Percentiles rank a stretch among this genome's conserved stretches.
Conservation (phyloP, 371 early-diverging fungal species). For the Mortierella polycephala region DNA sequence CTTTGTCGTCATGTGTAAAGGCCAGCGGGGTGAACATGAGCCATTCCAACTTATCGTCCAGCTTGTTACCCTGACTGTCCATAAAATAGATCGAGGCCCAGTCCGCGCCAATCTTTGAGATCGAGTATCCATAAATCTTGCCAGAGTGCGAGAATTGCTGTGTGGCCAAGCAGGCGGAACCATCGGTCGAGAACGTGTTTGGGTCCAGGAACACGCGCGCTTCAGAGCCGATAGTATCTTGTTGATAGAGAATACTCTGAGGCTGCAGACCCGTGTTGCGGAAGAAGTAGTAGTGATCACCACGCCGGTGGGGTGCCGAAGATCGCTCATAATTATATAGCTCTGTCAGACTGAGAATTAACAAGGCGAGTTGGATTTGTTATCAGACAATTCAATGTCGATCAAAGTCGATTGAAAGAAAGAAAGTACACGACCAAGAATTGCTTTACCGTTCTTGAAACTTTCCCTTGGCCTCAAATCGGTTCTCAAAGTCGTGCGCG, state of each 20-base stretch:
- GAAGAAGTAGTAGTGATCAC: constrained; percentile 70
- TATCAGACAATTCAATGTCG: neutral
- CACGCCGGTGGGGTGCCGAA: constrained; percentile 65
- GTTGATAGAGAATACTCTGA: constrained; percentile 64
- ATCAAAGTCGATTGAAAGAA: neutral
- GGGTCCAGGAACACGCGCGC: constrained; percentile 61
- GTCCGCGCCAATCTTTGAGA: constrained; percentile 70
- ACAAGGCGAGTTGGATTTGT: neutral
- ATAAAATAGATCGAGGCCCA: constrained; percentile 70
- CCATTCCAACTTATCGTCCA: constrained; percentile 58
- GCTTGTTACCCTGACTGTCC: constrained; percentile 48
- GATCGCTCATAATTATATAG: constrained; percentile 58
- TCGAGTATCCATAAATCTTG: constrained; percentile 50
- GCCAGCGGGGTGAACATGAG: constrained; percentile 66
- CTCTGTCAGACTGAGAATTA: constrained; percentile 24
- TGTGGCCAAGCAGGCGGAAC: constrained; percentile 49
- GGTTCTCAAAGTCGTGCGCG: constrained; percentile 40
- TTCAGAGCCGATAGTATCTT: constrained; percentile 47
- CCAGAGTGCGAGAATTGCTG: constrained; percentile 68
- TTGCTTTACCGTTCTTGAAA: constrained; percentile 53
- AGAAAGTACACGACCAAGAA: neutral
- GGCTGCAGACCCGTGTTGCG: constrained; percentile 74
- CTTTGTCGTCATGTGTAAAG: constrained; percentile 73
- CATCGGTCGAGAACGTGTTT: constrained; percentile 52
- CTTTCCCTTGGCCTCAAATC: constrained; percentile 52